phyloP scores from a whole-genome alignment of 2,329 filamentous ascomycete species.

The Zymoseptoria crescenta region DNA sequence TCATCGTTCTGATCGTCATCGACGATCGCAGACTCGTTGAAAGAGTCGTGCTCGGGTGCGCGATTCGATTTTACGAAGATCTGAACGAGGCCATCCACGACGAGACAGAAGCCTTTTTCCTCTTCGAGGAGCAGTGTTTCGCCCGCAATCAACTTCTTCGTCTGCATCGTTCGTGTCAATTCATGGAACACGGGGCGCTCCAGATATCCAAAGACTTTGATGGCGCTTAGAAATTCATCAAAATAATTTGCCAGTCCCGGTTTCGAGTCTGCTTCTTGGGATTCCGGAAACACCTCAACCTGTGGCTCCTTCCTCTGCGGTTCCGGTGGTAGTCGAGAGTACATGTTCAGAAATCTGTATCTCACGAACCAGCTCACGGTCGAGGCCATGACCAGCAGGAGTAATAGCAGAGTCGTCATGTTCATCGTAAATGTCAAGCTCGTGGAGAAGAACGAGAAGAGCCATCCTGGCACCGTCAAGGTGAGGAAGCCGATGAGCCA shows the following conservation, averaged over 20 bases:
- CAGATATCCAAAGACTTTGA: conserved; percentile 97
- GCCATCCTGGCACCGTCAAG: conserved; percentile 78
- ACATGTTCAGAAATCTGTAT: conserved; percentile 96
- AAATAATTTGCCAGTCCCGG: conserved; percentile 90
- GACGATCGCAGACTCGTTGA: conserved; percentile 36
- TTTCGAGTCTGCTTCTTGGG: conserved; percentile 82
- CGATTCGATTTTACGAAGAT: conserved; percentile 92
- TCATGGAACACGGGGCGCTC: conserved; percentile 97
- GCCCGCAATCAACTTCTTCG: conserved; percentile 86
- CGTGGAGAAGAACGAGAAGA: conserved; percentile 84
- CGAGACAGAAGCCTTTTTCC: conserved; percentile 94
- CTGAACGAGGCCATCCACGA: conserved; percentile 91
- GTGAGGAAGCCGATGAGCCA: conserved; percentile 79
- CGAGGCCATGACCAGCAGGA: conserved; percentile 69
- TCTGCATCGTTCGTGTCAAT: conserved; percentile 96
- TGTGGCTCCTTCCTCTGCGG: conserved; percentile 93
- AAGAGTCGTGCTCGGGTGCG: conserved; percentile 31
- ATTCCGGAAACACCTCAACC: conserved; percentile 89
- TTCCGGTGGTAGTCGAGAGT: conserved; percentile 84
- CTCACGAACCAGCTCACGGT: conserved; percentile 87
- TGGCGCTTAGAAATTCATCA: conserved; percentile 95
- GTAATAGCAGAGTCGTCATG: conserved; percentile 85
- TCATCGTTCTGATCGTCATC: conserved; percentile 54
- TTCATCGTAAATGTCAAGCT: conserved; percentile 98
- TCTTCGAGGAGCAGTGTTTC: conserved; percentile 94